Evolutionary conservation across 1,284 basidiomycete species (phyloP), one percentile per base, ranked within the genome.

Genomic region (Cutaneotrichosporon mucoides): DNA sequence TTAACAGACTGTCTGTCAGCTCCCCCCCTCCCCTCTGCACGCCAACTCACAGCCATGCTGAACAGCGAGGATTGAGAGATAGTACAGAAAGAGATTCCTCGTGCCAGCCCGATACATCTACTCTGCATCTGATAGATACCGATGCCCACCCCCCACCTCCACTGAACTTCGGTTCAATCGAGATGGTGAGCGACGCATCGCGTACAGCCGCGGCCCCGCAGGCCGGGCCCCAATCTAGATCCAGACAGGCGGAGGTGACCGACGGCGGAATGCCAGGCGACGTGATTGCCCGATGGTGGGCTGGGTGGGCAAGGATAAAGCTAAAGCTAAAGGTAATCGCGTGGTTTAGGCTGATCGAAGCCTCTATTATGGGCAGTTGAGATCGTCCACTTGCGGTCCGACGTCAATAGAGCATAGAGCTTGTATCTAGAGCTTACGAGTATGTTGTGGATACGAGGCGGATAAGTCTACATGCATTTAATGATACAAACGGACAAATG

Each of bases 31-130:
- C n/a, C 37, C 15, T 40, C 5, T 16, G 15, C 16, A 16, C 34
- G 34, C 33, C 9, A 15, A 54, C 53, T 13, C 38, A 55, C 53
- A 13, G 53, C 53, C 53, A 55, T 55, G 53, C 16, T 47, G 5
- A 48, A 9, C 36, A 13, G 12, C 12, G 38, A 40, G 38, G 12
- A 12, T 9, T 40, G 38, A 40, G 24, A 24, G 24, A 24, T 24
- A 24, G 24, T 24, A 24, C 24, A 24, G 24, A 24, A 24, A 24
- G 24, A 24, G 24, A 24, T 24, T 24, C 24, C 24, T 24, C 24
- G 24, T 24, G 24, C 24, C 24, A 24, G 24, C 24, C 24, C 24
- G 24, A 24, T 24, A 24, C 24, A 24, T 24, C 24, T 24, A 24
- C 24, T 24, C 24, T 24, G 24, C 24, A 24, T 24, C 24, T 24